Conservation (phyloP, 257 asterid genomes). For the Rauvolfia tetraphylla region DNA sequence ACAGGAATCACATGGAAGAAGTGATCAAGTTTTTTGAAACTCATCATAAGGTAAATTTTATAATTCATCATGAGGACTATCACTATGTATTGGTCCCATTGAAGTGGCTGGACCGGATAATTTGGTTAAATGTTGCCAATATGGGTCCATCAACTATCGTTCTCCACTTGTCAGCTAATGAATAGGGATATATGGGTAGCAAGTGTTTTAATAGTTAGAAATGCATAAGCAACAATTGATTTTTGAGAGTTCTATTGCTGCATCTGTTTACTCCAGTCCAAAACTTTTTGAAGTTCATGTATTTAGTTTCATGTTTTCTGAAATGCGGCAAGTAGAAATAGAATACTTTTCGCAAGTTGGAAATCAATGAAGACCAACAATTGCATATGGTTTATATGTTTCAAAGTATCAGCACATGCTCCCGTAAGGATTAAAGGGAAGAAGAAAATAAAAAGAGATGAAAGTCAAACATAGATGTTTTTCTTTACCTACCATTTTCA, state of each 20-base stretch:
- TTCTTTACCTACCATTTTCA: background rate
- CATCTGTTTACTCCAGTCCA: background rate
- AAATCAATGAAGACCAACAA: background rate
- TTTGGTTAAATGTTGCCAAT: background rate
- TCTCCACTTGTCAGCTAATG: background rate
- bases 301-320: background rate
- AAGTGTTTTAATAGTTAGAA: background rate
- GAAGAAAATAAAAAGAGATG: background rate
- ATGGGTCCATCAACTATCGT: background rate
- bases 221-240: background rate
- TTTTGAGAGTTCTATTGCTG: background rate
- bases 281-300: background rate
- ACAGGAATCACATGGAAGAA: slow-evolving; percentile 98
- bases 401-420: background rate
- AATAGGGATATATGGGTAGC: background rate
- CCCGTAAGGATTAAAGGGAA: background rate
- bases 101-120: background rate
- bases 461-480: background rate
- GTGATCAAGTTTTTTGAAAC: slow-evolving; percentile 94
- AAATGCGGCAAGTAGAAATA: background rate
- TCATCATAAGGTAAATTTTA: slow-evolving; percentile 70
- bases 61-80: background rate
- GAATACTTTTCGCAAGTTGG: too few species aligned
- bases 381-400: background rate
- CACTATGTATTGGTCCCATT: background rate